Evolutionary conservation across 495 filamentous ascomycete species (phyloP).

Genomic region (Entonaema liquescens): DNA sequence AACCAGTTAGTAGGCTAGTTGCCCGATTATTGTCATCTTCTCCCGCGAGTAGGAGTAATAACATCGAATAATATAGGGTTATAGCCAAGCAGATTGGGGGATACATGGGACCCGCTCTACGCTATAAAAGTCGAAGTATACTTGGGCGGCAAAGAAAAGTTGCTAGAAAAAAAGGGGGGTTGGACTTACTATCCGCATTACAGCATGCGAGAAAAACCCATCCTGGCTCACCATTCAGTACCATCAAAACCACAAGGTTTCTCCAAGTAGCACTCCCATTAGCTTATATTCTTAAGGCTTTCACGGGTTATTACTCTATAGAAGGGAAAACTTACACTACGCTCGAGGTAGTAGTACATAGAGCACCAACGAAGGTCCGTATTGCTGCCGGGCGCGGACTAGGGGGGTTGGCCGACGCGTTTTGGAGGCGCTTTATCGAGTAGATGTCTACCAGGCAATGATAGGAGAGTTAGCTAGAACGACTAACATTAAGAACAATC

Average conservation of each 20-base stretch:
- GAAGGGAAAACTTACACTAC: conserved; percentile 50
- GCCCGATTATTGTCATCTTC: neutral
- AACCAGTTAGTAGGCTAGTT: neutral
- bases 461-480: neutral
- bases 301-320: neutral
- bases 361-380: conserved; percentile 60
- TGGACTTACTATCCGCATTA: conserved; percentile 59
- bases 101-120: neutral
- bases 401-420: conserved; percentile 44
- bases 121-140: neutral
- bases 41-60: neutral
- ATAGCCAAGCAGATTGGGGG: neutral
- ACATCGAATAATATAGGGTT: too few relatives aligned
- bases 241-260: conserved; percentile 62
- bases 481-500: neutral
- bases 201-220: conserved; percentile 67
- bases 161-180: neutral
- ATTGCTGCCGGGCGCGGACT: conserved; percentile 52
- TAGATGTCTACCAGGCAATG: conserved; percentile 46
- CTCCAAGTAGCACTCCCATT: conserved; percentile 33
- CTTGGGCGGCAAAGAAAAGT: neutral
- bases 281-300: neutral
- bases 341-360: conserved; percentile 57
- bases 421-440: conserved; percentile 49
- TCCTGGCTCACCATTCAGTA: conserved; percentile 60